Percentiles rank a stretch among this genome's conserved stretches.
phyloP scores from a whole-genome alignment of 176 grass and related monocot genomes.

The Puccinellia tenuiflora region DNA sequence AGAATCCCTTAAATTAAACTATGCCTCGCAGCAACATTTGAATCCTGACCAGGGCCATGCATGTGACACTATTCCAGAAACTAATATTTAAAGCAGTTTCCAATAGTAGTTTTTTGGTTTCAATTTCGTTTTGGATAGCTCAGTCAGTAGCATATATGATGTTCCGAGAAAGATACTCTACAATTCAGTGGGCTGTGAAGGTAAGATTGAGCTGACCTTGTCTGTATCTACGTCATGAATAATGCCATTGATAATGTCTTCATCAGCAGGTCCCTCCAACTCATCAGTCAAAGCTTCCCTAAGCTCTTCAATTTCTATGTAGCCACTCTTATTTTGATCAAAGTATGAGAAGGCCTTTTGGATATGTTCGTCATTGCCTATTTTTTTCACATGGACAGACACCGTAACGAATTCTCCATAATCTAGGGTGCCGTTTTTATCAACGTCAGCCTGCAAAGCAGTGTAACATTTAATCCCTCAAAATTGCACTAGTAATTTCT shows the following conservation, averaged over 20 bases:
- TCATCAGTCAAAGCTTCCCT: conserved; percentile 60
- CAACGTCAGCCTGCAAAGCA: conserved; percentile 68
- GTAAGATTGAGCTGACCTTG: conserved; percentile 48
- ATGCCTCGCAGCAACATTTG: conserved; percentile 15
- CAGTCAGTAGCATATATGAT: not conserved
- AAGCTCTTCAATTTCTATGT: conserved; percentile 93
- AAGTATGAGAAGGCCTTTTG: conserved; percentile 81
- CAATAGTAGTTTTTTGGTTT: not conserved
- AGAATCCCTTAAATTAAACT: not conserved
- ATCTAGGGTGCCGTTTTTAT: conserved; percentile 69
- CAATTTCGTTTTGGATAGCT: not conserved
- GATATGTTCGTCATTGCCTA: conserved; percentile 73
- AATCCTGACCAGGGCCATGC: not conserved
- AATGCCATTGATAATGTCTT: conserved; percentile 74
- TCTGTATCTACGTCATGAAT: conserved; percentile 76
- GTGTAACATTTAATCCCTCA: conserved; percentile 3
- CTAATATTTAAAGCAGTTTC: conserved; percentile 8
- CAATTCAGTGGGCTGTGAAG: not conserved
- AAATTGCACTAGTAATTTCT: not conserved
- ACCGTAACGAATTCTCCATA: conserved; percentile 84
- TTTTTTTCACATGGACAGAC: conserved; percentile 78
- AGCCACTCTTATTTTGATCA: conserved; percentile 67
- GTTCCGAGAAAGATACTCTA: not conserved
- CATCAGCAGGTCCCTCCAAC: conserved; percentile 49
- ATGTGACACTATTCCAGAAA: not conserved